Evolutionary conservation across 2,329 filamentous ascomycete genomes (phyloP).

Genomic region (Cadophora sp.): DNA sequence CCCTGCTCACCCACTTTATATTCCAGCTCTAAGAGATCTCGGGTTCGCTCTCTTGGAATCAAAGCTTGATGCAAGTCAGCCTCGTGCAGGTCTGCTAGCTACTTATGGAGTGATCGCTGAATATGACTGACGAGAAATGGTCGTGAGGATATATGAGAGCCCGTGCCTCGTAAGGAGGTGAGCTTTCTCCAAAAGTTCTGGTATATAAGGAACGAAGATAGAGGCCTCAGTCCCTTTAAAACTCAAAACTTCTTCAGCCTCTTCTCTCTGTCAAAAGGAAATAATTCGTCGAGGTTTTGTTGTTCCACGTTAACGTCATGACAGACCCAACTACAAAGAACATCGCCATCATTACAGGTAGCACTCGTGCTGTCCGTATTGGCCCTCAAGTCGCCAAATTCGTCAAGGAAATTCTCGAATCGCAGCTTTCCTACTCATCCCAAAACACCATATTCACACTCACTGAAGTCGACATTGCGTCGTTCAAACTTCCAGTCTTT

Average conservation of each 20-base stretch:
- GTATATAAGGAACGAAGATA: neutral
- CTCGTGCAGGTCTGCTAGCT: neutral
- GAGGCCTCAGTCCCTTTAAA: neutral
- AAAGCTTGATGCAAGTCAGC: neutral
- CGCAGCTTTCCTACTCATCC: constrained; percentile 19
- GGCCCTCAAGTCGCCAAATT: constrained; percentile 26
- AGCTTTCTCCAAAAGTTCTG: neutral
- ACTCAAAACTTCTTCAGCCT: neutral
- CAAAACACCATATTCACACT: constrained; percentile 35
- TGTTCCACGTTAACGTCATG: neutral
- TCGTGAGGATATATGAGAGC: neutral
- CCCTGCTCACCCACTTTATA: neutral
- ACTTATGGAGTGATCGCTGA: too few relatives aligned
- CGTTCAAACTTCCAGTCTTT: constrained; percentile 53
- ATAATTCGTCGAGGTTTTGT: neutral
- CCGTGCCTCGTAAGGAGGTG: neutral
- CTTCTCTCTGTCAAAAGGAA: neutral
- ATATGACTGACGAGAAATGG: too few relatives aligned
- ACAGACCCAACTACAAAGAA: constrained; percentile 20
- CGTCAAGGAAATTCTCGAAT: constrained; percentile 20
- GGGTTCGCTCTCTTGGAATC: constrained; percentile 12
- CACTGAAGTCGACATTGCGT: constrained; percentile 47
- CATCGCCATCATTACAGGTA: constrained; percentile 30
- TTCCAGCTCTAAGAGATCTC: neutral
- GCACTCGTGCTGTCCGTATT: constrained; percentile 30